A percentile compares a stretch with the other conserved stretches of the same genome.
Conservation (phyloP, 257 asterid species). For the Ligustrum vulgare region DNA sequence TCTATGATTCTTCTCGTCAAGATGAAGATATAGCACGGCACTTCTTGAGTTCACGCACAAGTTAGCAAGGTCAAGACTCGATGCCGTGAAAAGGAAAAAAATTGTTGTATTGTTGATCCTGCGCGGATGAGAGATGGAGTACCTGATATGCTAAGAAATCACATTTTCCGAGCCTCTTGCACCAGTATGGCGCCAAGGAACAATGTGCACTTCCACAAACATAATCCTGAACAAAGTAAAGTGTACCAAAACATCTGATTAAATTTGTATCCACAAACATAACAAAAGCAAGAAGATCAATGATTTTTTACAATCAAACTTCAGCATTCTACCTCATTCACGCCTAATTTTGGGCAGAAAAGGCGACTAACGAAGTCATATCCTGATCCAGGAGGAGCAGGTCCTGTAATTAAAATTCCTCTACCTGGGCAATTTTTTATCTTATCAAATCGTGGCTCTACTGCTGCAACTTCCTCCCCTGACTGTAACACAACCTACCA, state of each 20-base stretch:
- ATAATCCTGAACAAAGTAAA: conserved; percentile 56
- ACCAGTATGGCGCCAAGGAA: conserved; percentile 76
- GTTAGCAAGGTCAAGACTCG: conserved; percentile 2
- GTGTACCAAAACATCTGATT: neutral
- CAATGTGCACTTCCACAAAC: conserved; percentile 94
- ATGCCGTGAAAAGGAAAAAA: neutral
- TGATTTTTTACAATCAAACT: conserved; percentile 4
- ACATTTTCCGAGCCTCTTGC: conserved; percentile 69
- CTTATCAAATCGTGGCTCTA: conserved; percentile 52
- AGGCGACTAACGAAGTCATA: conserved; percentile 76
- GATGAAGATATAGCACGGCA: conserved; percentile 59
- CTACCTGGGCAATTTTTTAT: conserved; percentile 48
- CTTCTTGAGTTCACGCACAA: conserved; percentile 43
- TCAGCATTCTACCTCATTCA: conserved; percentile 53
- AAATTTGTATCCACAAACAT: neutral
- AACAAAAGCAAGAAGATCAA: neutral
- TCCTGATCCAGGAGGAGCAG: conserved; percentile 71
- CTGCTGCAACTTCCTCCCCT: conserved; percentile 58
- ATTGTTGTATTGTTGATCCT: too few relatives aligned
- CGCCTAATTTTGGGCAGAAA: conserved; percentile 75
- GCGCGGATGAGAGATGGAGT: neutral
- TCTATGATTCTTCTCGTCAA: conserved; percentile 60
- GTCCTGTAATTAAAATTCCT: conserved; percentile 76
- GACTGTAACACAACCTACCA: conserved; percentile 73
- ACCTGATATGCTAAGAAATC: conserved; percentile 74